A percentile compares a stretch with the other conserved stretches of the same genome.
These are phyloP conservation scores for Medicago lupulina DNA, from an alignment of 306 rosid species.

Conservation along the genomic window DNA sequence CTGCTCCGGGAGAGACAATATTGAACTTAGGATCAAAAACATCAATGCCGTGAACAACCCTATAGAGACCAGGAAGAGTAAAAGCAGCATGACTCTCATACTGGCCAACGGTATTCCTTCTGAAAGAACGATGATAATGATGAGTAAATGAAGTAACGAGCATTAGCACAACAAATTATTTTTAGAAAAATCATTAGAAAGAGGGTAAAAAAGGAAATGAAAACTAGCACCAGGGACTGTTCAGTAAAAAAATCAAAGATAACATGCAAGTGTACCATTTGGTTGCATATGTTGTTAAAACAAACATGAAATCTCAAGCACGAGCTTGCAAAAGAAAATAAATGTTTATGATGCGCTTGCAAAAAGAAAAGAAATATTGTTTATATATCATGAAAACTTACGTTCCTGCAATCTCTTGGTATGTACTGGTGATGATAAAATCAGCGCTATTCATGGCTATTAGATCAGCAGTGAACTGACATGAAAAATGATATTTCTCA, in stretches of 20 bases:
- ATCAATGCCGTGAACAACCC: slow-evolving; percentile 96
- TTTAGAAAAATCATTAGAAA: not conserved
- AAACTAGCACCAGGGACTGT: not conserved
- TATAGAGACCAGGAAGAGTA: slow-evolving; percentile 88
- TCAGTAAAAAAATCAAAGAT: not conserved
- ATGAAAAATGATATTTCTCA: slow-evolving; percentile 82
- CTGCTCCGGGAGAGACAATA: slow-evolving; percentile 98
- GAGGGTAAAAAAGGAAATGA: not conserved
- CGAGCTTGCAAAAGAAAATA: not conserved
- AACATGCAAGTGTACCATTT: not conserved
- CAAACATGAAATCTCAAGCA: slow-evolving; percentile 4
- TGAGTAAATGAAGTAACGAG: slow-evolving; percentile 27
- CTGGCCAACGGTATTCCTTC: slow-evolving; percentile 93
- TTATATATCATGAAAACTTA: slow-evolving; percentile 45
- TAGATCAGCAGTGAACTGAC: slow-evolving; percentile 85
- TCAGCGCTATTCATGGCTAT: slow-evolving; percentile 85
- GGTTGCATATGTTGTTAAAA: not conserved
- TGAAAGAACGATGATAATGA: slow-evolving; percentile 47
- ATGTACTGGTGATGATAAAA: slow-evolving; percentile 87
- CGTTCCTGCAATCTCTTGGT: slow-evolving; percentile 98
- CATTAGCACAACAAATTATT: slow-evolving; percentile 21
- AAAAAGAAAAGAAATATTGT: not conserved
- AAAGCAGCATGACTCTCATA: slow-evolving; percentile 91
- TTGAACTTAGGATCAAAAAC: slow-evolving; percentile 98
- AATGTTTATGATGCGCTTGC: not conserved